These are phyloP conservation scores for Arthrobotrys conoides DNA, from an alignment of 2,329 filamentous ascomycete species.

Conservation along the genomic window DNA sequence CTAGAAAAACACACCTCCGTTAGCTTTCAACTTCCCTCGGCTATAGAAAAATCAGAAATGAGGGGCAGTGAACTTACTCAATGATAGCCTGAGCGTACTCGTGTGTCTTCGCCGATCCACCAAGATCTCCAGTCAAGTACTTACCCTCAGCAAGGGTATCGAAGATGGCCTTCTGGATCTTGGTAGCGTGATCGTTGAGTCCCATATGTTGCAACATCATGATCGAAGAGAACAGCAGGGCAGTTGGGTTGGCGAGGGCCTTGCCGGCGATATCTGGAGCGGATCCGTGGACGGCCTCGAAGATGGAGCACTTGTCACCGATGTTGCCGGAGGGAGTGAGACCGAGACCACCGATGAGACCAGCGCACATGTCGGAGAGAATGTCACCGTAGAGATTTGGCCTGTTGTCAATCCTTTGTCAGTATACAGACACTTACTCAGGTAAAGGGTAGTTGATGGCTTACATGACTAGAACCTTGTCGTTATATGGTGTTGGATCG, in stretches of 20 bases:
- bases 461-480: slow-evolving; percentile 93
- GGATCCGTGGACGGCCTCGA: slow-evolving; percentile 98
- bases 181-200: slow-evolving; percentile 83
- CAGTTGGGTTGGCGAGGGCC: slow-evolving; percentile 96
- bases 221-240: slow-evolving; percentile 92
- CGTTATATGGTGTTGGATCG: slow-evolving; percentile 95
- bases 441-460: not conserved
- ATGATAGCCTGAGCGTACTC: slow-evolving; percentile 97
- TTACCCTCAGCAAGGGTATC: slow-evolving; percentile 96
- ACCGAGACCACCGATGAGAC: slow-evolving; percentile 96
- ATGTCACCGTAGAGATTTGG: slow-evolving; percentile 99
- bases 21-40: not conserved
- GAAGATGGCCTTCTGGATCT: slow-evolving; percentile 96
- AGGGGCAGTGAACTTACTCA: slow-evolving; percentile 66
- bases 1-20: slow-evolving; percentile 16
- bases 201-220: slow-evolving; percentile 99
- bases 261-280: slow-evolving; percentile 97
- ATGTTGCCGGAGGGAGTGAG: slow-evolving; percentile 98
- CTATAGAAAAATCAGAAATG: not conserved
- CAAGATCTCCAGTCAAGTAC: slow-evolving; percentile 93
- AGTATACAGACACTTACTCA: slow-evolving; percentile 1
- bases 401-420: slow-evolving; percentile 67
- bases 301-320: slow-evolving; percentile 98
- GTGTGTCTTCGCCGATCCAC: slow-evolving; percentile 94
- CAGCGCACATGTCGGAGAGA: slow-evolving; percentile 99